A percentile compares a stretch with the other conserved stretches of the same genome.
These are phyloP conservation scores for Phytophthora ramorum DNA, from an alignment of 352 stramenopile species.

Conservation along the genomic window DNA sequence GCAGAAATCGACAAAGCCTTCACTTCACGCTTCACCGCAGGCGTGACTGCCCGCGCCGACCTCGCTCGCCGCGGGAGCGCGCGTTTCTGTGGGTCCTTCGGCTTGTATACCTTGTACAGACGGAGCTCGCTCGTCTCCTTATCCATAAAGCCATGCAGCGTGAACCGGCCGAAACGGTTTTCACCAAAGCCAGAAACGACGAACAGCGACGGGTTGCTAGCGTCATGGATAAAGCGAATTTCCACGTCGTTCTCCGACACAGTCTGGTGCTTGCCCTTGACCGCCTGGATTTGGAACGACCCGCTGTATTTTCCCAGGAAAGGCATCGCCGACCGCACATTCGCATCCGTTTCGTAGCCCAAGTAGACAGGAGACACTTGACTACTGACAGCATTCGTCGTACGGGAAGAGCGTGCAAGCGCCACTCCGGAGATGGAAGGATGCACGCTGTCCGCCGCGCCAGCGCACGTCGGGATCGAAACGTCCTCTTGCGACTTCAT, in stretches of 20 bases:
- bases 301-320: conserved; percentile 86
- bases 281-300: conserved; percentile 88
- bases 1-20: conserved; percentile 46
- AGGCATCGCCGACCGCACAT: conserved; percentile 71
- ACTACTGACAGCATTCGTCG: conserved; percentile 44
- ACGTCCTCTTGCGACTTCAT: conserved; percentile 90
- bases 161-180: conserved; percentile 84
- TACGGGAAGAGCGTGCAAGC: conserved; percentile 61
- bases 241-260: conserved; percentile 82
- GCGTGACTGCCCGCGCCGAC: conserved; percentile 23
- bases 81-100: conserved; percentile 82
- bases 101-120: conserved; percentile 90
- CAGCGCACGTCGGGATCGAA: conserved; percentile 52
- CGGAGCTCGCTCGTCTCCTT: conserved; percentile 82
- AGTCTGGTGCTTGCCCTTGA: conserved; percentile 86
- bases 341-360: conserved; percentile 68
- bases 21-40: conserved; percentile 43
- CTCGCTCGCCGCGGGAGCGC: conserved; percentile 63
- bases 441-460: conserved; percentile 47
- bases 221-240: conserved; percentile 85
- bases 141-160: conserved; percentile 73
- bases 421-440: conserved; percentile 53
- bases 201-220: conserved; percentile 67
- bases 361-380: conserved; percentile 68
- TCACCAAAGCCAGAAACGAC: conserved; percentile 73